Evolutionary conservation across 345 rosid species (phyloP).

Genomic region (Pelargonium nanum): DNA sequence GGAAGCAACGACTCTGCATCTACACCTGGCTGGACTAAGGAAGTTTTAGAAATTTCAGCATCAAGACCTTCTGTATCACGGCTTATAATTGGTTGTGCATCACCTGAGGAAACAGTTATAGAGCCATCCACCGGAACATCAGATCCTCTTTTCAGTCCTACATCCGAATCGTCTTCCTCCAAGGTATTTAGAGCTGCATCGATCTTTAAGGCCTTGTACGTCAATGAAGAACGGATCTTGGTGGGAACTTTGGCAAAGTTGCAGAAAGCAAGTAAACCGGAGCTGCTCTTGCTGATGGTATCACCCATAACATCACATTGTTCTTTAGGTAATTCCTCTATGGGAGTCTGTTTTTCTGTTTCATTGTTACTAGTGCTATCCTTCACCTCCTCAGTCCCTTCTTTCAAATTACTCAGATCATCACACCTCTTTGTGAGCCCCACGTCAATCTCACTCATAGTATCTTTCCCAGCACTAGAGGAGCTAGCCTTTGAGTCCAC

Average conservation of each 20-base stretch:
- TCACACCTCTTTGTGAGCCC: slow-evolving; percentile 38
- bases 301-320: slow-evolving; percentile 21
- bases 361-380: slow-evolving; percentile 23
- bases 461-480: slow-evolving; percentile 34
- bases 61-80: slow-evolving; percentile 20
- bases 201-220: slow-evolving; percentile 29
- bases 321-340: slow-evolving; percentile 24
- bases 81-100: slow-evolving; percentile 14
- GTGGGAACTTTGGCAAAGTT: slow-evolving; percentile 80
- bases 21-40: slow-evolving; percentile 21
- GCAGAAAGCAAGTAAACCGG: slow-evolving; percentile 58
- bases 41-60: slow-evolving; percentile 26
- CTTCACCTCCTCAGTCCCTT: slow-evolving; percentile 34
- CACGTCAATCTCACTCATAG: slow-evolving; percentile 19
- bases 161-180: slow-evolving; percentile 29
- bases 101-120: slow-evolving; percentile 25
- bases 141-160: slow-evolving; percentile 23
- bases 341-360: slow-evolving; percentile 30
- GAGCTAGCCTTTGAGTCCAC: slow-evolving; percentile 45
- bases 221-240: slow-evolving; percentile 67
- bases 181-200: slow-evolving; percentile 26
- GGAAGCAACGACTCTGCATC: slow-evolving; percentile 10
- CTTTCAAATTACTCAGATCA: slow-evolving; percentile 22
- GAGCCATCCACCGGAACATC: slow-evolving; percentile 23
- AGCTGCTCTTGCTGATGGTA: slow-evolving; percentile 25